A percentile compares a stretch with the other conserved stretches of the same genome.
phyloP scores from a whole-genome alignment of 768 basidiomycete genomes.

The Pleurotus sapidus region DNA sequence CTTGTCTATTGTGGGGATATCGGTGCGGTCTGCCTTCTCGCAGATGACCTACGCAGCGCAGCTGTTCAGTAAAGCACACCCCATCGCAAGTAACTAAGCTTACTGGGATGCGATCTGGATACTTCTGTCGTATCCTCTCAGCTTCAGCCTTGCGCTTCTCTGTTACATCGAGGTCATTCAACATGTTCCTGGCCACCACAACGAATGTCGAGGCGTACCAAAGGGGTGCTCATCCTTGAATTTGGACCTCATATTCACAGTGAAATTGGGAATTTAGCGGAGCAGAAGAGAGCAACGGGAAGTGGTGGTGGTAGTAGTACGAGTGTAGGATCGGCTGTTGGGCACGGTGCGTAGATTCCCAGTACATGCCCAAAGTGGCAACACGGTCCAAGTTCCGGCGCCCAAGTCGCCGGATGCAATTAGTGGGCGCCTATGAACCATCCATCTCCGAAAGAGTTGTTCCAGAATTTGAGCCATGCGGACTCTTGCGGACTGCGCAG shows the following conservation, averaged over 20 bases:
- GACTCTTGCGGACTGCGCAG: too few relatives aligned
- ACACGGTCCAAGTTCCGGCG: too few relatives aligned
- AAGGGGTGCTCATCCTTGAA: constrained; percentile 99
- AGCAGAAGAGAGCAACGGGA: background rate
- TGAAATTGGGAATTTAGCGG: background rate
- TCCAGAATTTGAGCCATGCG: too few relatives aligned
- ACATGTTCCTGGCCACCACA: constrained; percentile 20
- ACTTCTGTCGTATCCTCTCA: constrained; percentile 97
- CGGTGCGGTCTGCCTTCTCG: constrained; percentile 97
- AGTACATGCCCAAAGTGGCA: too few relatives aligned
- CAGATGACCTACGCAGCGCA: constrained; percentile 80
- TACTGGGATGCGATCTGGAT: constrained; percentile 97
- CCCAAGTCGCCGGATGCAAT: too few relatives aligned
- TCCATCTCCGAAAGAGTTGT: too few relatives aligned
- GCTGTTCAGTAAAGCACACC: background rate
- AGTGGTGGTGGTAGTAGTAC: background rate
- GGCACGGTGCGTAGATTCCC: too few relatives aligned
- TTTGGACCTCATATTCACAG: constrained; percentile 78
- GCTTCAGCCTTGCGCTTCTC: constrained; percentile 99
- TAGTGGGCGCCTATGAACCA: too few relatives aligned
- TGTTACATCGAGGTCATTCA: constrained; percentile 35
- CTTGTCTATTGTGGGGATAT: constrained; percentile 99
- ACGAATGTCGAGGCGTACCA: constrained; percentile 52
- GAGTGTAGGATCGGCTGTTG: too few relatives aligned
- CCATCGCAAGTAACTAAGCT: constrained; percentile 28